These are phyloP conservation scores for Acer negundo DNA, from an alignment of 345 rosid species.

Conservation along the genomic window DNA sequence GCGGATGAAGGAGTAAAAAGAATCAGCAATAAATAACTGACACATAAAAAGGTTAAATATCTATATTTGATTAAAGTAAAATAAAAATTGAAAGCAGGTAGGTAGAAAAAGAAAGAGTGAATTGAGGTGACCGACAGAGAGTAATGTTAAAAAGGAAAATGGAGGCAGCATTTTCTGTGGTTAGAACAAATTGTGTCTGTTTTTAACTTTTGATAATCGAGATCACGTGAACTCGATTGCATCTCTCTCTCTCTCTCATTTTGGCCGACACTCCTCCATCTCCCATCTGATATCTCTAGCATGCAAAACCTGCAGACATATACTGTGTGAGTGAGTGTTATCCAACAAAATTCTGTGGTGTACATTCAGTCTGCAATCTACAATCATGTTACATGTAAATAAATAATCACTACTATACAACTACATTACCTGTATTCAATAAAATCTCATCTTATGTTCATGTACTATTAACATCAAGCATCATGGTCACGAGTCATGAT, in stretches of 20 bases:
- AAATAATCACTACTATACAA: no score
- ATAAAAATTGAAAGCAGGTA: no score
- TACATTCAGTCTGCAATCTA: no score
- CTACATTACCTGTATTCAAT: no score
- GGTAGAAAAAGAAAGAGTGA: not conserved
- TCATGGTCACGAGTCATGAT: no score
- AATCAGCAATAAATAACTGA: not conserved
- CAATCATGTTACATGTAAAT: no score
- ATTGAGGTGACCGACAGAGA: slow-evolving; percentile 1
- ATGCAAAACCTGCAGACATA: not conserved
- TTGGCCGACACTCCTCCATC: not conserved
- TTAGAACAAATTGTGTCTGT: not conserved
- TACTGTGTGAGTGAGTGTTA: no score
- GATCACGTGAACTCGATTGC: not conserved
- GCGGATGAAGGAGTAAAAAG: not conserved
- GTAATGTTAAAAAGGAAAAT: not conserved
- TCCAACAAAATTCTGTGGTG: not conserved
- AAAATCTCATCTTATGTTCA: no score
- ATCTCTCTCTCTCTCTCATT: not conserved
- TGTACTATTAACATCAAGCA: no score
- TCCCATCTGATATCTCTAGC: not conserved
- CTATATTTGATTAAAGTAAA: no score
- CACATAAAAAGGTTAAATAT: not conserved
- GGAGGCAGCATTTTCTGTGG: not conserved
- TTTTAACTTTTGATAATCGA: not conserved